Evolutionary conservation across 805 yeast species (phyloP).

Genomic region (Candida sonorensis): DNA sequence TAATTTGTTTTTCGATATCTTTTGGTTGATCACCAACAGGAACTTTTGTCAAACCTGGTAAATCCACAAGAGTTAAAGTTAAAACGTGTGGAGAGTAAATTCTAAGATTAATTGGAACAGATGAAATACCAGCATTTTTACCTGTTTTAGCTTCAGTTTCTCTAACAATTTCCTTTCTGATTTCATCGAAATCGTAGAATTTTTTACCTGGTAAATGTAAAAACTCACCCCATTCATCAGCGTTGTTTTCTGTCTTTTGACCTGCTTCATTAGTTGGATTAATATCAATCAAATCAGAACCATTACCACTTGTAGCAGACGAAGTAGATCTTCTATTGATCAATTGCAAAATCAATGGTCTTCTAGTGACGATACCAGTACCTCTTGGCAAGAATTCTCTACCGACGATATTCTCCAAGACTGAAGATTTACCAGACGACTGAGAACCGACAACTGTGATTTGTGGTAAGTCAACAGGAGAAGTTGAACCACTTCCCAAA

Average conservation of each 20-base stretch:
- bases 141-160: slow-evolving; percentile 86
- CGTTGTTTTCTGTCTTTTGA: slow-evolving; percentile 58
- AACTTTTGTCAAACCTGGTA: slow-evolving; percentile 96
- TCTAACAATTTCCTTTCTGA: slow-evolving; percentile 81
- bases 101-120: slow-evolving; percentile 88
- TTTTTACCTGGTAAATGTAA: slow-evolving; percentile 85
- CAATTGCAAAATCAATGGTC: slow-evolving; percentile 79
- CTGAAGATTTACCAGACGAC: slow-evolving; percentile 84
- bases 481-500: slow-evolving; percentile 78
- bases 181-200: slow-evolving; percentile 81
- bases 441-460: slow-evolving; percentile 95
- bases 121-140: slow-evolving; percentile 80
- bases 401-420: slow-evolving; percentile 85
- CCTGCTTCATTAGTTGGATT: slow-evolving; percentile 39
- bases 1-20: slow-evolving; percentile 91
- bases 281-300: slow-evolving; percentile 35
- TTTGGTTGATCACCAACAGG: slow-evolving; percentile 99
- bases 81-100: slow-evolving; percentile 91
- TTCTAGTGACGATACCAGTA: slow-evolving; percentile 86
- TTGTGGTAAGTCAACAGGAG: slow-evolving; percentile 91
- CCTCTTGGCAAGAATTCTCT: slow-evolving; percentile 90
- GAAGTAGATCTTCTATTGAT: slow-evolving; percentile 52
- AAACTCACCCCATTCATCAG: slow-evolving; percentile 96
- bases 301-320: no score
- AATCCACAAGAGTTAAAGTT: slow-evolving; percentile 89